phyloP scores from a whole-genome alignment of 2,329 filamentous ascomycete species.

The Mycosphaerelloides madeirae region DNA sequence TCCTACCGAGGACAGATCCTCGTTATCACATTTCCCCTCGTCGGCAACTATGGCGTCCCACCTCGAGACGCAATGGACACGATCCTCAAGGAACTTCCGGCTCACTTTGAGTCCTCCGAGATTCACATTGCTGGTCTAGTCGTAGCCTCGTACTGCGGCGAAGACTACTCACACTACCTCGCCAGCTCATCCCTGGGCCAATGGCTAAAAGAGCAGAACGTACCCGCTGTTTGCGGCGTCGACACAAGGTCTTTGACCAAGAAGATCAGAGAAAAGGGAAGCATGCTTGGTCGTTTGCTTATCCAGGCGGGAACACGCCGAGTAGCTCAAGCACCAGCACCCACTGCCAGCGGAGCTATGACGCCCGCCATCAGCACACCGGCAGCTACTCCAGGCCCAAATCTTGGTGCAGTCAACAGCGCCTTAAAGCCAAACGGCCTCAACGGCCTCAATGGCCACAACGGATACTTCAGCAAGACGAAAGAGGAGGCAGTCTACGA shows the following conservation, averaged over 20 bases:
- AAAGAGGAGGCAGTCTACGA: slow-evolving; percentile 57
- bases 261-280: slow-evolving; percentile 86
- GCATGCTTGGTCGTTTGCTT: slow-evolving; percentile 89
- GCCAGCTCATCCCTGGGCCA: slow-evolving; percentile 83
- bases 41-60: slow-evolving; percentile 97
- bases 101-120: slow-evolving; percentile 85
- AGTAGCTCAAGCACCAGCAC: slow-evolving; percentile 30
- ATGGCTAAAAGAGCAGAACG: slow-evolving; percentile 93
- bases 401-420: slow-evolving; percentile 25
- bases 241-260: slow-evolving; percentile 93
- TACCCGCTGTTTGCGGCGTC: slow-evolving; percentile 91
- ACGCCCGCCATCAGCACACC: slow-evolving; percentile 27
- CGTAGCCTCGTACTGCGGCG: slow-evolving; percentile 84
- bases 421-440: slow-evolving; percentile 23
- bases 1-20: slow-evolving; percentile 91
- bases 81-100: slow-evolving; percentile 77
- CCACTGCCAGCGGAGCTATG: slow-evolving; percentile 20
- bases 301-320: slow-evolving; percentile 56
- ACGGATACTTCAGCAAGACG: slow-evolving; percentile 28
- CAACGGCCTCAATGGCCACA: slow-evolving; percentile 31
- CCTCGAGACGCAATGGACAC: slow-evolving; percentile 79
- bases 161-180: slow-evolving; percentile 92
- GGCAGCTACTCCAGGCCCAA: slow-evolving; percentile 40
- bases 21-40: slow-evolving; percentile 90
- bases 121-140: slow-evolving; percentile 94